phyloP scores from a whole-genome alignment of 352 stramenopile genomes.

The Globisporangium iwayamae region DNA sequence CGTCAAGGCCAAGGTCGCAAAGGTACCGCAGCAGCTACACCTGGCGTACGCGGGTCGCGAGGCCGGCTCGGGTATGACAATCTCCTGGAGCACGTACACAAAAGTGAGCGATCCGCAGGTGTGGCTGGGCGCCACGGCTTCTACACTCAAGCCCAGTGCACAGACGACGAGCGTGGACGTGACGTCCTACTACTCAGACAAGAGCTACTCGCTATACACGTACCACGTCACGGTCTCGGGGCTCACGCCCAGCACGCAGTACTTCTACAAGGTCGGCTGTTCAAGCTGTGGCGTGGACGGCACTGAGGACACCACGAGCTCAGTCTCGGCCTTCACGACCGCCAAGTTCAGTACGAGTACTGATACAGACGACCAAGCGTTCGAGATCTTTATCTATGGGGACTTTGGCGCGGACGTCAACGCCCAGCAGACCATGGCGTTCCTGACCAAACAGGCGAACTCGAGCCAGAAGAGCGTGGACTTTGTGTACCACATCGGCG shows the following conservation, averaged over 20 bases:
- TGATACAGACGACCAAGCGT: slow-evolving; percentile 19
- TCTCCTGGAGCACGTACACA: slow-evolving; percentile 63
- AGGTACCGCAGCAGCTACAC: slow-evolving; percentile 52
- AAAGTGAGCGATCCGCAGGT: slow-evolving; percentile 35
- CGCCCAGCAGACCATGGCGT: slow-evolving; percentile 28
- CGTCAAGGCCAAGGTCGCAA: neutral
- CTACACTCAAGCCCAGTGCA: slow-evolving; percentile 17
- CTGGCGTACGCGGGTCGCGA: slow-evolving; percentile 42
- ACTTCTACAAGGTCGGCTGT: slow-evolving; percentile 52
- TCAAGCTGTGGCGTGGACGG: slow-evolving; percentile 9
- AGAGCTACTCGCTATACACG: slow-evolving; percentile 39
- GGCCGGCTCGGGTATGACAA: slow-evolving; percentile 42
- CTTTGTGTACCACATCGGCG: slow-evolving; percentile 69
- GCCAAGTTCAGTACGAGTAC: slow-evolving; percentile 14
- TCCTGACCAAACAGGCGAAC: slow-evolving; percentile 25
- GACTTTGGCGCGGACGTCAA: slow-evolving; percentile 45
- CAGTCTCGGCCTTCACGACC: slow-evolving; percentile 31
- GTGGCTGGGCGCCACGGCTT: slow-evolving; percentile 35
- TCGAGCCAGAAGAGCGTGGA: slow-evolving; percentile 29
- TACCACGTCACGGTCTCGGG: slow-evolving; percentile 32
- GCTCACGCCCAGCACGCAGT: slow-evolving; percentile 29
- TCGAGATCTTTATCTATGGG: slow-evolving; percentile 52
- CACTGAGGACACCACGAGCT: slow-evolving; percentile 14
- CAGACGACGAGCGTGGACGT: slow-evolving; percentile 20
- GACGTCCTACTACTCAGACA: slow-evolving; percentile 48